These are phyloP conservation scores for Claviceps pazoutovae DNA, from an alignment of 2,329 filamentous ascomycete genomes.

Conservation along the genomic window DNA sequence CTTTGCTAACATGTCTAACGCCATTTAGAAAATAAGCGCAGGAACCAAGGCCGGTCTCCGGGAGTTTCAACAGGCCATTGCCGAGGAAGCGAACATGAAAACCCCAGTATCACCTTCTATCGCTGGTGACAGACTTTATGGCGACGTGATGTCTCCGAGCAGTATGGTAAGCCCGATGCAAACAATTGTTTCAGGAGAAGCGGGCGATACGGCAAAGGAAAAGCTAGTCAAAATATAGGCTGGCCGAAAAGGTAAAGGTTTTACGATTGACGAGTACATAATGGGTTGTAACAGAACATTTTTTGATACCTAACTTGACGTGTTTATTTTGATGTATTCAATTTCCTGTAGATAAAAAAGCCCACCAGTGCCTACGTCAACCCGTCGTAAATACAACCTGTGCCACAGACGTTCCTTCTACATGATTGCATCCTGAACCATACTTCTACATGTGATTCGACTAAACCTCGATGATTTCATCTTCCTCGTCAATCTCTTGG, in stretches of 20 bases:
- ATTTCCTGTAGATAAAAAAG: too few species aligned
- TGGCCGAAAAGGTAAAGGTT: not conserved
- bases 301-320: too few species aligned
- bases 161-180: conserved; percentile 2
- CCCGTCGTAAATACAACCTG: not conserved
- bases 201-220: not conserved
- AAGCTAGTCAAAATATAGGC: not conserved
- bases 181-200: conserved; percentile 1
- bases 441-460: not conserved
- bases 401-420: not conserved
- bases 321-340: too few species aligned
- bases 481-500: conserved; percentile 37
- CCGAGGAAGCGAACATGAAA: conserved; percentile 2
- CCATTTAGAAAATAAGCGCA: not conserved
- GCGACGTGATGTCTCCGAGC: conserved; percentile 7
- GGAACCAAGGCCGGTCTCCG: not conserved
- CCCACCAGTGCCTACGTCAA: not conserved
- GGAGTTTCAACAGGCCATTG: conserved; percentile 1
- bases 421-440: not conserved
- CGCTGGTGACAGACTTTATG: conserved; percentile 6
- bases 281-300: not conserved
- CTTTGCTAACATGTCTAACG: not conserved
- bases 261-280: too few species aligned
- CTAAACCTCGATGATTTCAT: conserved; percentile 41
- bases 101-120: conserved; percentile 2